Evolutionary conservation across 2,329 filamentous ascomycete genomes (phyloP).

Genomic region (Pestalotiopsis fici): DNA sequence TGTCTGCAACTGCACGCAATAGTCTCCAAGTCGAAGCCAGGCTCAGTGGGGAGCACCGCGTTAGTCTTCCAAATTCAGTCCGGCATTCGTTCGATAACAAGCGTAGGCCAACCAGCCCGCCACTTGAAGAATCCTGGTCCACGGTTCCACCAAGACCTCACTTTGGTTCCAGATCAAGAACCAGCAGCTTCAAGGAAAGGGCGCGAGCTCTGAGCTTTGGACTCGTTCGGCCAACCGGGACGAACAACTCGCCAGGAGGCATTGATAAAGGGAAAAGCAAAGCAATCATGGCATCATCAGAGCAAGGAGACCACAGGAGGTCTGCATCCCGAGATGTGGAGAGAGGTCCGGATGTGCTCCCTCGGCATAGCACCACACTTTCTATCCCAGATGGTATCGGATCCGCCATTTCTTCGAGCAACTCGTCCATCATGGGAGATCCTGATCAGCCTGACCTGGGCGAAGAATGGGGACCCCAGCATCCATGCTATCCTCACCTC

Average conservation of each 20-base stretch:
- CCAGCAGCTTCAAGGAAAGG: constrained; percentile 24
- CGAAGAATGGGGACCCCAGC: constrained; percentile 87
- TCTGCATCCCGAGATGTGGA: constrained; percentile 55
- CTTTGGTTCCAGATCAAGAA: constrained; percentile 16
- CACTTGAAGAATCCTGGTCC: constrained; percentile 21
- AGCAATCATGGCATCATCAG: constrained; percentile 42
- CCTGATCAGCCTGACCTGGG: constrained; percentile 66
- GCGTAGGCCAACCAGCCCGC: constrained; percentile 32
- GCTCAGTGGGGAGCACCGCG: constrained; percentile 45
- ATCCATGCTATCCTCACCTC: constrained; percentile 91
- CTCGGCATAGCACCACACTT: constrained; percentile 45
- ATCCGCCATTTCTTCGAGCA: constrained; percentile 55
- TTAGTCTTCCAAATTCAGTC: constrained; percentile 55
- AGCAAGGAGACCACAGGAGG: constrained; percentile 33
- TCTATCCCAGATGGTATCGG: constrained; percentile 54
- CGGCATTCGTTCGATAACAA: constrained; percentile 56
- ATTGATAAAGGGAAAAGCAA: constrained; percentile 54
- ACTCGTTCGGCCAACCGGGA: constrained; percentile 22
- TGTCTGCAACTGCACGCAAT: constrained; percentile 42
- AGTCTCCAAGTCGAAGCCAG: constrained; percentile 53
- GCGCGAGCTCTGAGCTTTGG: constrained; percentile 29
- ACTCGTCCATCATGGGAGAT: constrained; percentile 65
- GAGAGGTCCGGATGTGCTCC: constrained; percentile 49
- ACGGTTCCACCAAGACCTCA: constrained; percentile 21
- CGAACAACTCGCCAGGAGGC: constrained; percentile 23